Evolutionary conservation across 2,329 filamentous ascomycete species (phyloP), one percentile per base, ranked within the genome.

Genomic region (Leptographium procerum): DNA sequence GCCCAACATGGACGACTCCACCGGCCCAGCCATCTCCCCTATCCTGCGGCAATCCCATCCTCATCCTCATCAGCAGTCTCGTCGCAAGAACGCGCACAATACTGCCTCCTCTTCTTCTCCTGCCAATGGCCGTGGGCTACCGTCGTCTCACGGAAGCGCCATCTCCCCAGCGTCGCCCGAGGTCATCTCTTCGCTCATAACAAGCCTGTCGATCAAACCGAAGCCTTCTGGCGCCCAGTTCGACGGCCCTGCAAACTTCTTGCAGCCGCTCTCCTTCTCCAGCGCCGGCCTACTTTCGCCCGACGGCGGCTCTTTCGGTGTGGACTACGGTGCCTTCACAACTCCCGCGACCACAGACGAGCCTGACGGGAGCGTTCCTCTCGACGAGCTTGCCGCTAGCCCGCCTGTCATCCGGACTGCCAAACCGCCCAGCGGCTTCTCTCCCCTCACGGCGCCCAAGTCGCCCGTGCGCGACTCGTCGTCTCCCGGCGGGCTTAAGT

Each of bases 391-490:
- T 51, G 78, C 83, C 33, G 83, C 83, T 26, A 74, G 76, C 53
- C 74, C 89, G 14, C 90, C 91, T 22, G 81, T 92, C 57, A 81
- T 95, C 65, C 85, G 87, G 63, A 95, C 91, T 34, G 83, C 89
- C 34, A 91, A 91, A 69, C 87, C 86, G 9, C 88, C 88, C 0
- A 89, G 87, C 55, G 88, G 88, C 57, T 83, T 85, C 65, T 91
- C 88, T 29, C 73, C 84, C 22, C 72, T 88, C 56, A 90, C 86
- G n/a, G 81, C 85, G 0, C 78, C 79, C 60, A 84, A 77, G 61
- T 82, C 75, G 31, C 75, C 77, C 24, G 72, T 72, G 57, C 76
- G 75, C 61, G 80, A 81, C 8, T 28, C 60, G 14, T 40, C 58
- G 5, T 22, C 52, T 33, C 70, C 73, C 2, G 71, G 72, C 48